Base-by-base conservation (phyloP, 1,139 yeast genomes). In the Sugiyamaella sp. region DNA sequence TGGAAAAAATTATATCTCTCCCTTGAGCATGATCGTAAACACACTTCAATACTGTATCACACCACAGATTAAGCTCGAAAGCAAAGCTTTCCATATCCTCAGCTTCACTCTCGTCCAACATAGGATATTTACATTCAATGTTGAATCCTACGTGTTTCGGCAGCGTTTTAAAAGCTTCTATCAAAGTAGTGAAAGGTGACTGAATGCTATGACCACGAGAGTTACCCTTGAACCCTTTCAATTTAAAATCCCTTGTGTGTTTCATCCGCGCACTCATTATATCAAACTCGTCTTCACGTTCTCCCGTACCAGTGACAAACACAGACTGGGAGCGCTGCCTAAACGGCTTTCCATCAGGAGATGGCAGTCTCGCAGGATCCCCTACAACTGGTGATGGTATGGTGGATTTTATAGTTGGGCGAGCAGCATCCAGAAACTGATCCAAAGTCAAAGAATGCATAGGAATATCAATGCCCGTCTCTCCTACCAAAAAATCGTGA, bases 401-500 rank as follows among this genome's bases (percentile, higher is more conserved):
- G 10, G 49, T 25, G 10, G 41, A 22, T 4, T n/a, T 49, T 49
- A 24, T 46, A 22, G 38, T 44, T 2, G 22, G 39, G 5, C 51
- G 46, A 8, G 67, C 60, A 22, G 64, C 60, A 37, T 84, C 82
- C 70, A 90, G 73, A 64, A 93, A 93, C 69, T 93, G 98, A 67
- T 93, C 98, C 29, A 86, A 77, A 0, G 98, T 91, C 64, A 93
- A 75, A 20, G 87, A 82, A 71, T 91, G 97, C 96, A 93, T 91
- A 2, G 98, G 98, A 50, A 91, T 86, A 72, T 93, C 99, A 52
- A 89, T 90, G 10, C 99, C 99, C 2, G 96, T 85, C 69, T 93
- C 98, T 1, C 97, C 96, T 42, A 93, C 97, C 27, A 90, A 72
- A 67, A 93, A 93, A 70, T 93, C 99, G 69, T 93, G 99, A 66